Evolutionary conservation across 1,139 yeast species (phyloP).

Genomic region (Debaryomyces coudertii): DNA sequence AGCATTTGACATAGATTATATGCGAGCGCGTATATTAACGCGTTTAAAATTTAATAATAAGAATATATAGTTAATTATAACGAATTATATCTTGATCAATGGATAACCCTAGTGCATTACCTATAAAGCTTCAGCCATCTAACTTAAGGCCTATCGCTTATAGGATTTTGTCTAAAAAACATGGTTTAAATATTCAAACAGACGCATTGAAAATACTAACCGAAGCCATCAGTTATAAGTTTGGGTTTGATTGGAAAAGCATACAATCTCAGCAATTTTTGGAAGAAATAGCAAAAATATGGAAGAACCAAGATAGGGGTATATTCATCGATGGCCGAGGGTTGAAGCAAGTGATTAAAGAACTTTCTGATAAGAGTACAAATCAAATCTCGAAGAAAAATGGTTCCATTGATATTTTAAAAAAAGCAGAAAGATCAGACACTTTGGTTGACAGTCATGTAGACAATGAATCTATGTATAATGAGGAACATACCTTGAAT

Average conservation of each 20-base stretch:
- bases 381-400: background rate
- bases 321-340: conserved; percentile 80
- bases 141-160: conserved; percentile 91
- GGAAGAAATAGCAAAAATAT: conserved; percentile 76
- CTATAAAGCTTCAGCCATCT: conserved; percentile 75
- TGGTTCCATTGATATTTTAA: conserved; percentile 7
- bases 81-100: conserved; percentile 1
- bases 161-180: conserved; percentile 85
- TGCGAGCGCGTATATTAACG: conserved; percentile 6
- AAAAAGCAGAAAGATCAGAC: conserved; percentile 32
- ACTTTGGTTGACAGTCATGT: conserved; percentile 31
- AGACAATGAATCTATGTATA: conserved; percentile 14
- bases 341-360: conserved; percentile 64
- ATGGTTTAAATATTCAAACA: conserved; percentile 86
- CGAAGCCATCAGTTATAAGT: conserved; percentile 68
- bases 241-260: conserved; percentile 88
- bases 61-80: background rate
- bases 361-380: conserved; percentile 32
- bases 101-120: conserved; percentile 40
- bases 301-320: conserved; percentile 92
- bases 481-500: conserved; percentile 36
- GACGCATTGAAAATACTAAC: conserved; percentile 79
- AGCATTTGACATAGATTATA: background rate
- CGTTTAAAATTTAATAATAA: background rate
- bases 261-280: conserved; percentile 65